Conservation (phyloP, 164 flowering plant genomes). For the Umbellularia californica region DNA sequence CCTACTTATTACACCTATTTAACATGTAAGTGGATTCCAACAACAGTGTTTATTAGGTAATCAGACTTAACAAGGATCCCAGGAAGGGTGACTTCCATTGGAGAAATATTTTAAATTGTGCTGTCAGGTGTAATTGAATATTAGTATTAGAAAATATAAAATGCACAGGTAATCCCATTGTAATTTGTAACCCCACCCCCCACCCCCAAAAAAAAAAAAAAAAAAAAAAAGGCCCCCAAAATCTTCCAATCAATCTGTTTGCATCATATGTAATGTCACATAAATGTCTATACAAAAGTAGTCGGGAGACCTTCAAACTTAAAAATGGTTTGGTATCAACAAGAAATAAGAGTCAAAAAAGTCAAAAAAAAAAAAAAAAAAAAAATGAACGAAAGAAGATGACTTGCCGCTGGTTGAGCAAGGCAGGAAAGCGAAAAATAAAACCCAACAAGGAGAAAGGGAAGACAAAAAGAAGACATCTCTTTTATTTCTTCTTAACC, state of each 20-base stretch:
- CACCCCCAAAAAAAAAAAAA: no score
- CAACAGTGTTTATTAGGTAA: no score
- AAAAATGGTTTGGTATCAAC: not conserved
- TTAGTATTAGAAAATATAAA: not conserved
- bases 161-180: not conserved
- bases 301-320: not conserved
- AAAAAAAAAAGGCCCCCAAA: no score
- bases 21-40: no score
- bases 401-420: not conserved
- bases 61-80: no score
- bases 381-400: not conserved
- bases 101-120: not conserved
- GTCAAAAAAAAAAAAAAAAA: no score
- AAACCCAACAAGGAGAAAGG: not conserved
- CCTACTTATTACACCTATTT: no score
- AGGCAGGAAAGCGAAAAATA: not conserved
- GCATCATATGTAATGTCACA: not conserved
- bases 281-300: not conserved
- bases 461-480: no score
- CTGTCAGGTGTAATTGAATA: not conserved
- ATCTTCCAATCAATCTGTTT: not conserved
- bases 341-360: not conserved
- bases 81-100: no score
- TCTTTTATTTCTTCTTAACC: constrained; percentile 8
- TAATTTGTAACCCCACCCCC: no score